Conservation (phyloP, 257 asterid genomes). For the Thymus quinquecostatus region DNA sequence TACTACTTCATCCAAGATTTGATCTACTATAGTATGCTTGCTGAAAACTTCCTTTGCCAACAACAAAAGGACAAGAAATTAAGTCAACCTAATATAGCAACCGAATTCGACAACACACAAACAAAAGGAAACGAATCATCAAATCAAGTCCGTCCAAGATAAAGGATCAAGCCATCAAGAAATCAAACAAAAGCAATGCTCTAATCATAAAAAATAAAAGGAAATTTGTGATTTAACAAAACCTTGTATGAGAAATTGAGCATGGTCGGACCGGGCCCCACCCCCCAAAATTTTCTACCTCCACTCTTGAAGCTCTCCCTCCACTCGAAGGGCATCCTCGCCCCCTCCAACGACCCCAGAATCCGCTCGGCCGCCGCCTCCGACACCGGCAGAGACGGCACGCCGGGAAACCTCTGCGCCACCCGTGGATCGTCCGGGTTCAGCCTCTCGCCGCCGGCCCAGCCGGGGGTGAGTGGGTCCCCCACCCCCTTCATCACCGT, state of each 20-base stretch:
- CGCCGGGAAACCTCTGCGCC: constrained; percentile 56
- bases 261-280: constrained; percentile 81
- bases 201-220: constrained; percentile 1
- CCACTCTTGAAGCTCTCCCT: constrained; percentile 42
- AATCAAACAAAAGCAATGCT: constrained; percentile 17
- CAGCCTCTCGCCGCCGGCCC: constrained; percentile 81
- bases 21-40: neutral
- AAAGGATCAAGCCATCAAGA: neutral
- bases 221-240: constrained; percentile 11
- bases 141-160: neutral
- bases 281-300: constrained; percentile 37
- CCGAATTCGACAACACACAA: constrained; percentile 25
- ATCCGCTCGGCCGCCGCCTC: constrained; percentile 64
- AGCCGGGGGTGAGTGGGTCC: constrained; percentile 94
- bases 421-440: constrained; percentile 53
- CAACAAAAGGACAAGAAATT: constrained; percentile 6
- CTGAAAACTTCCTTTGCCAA: constrained; percentile 2
- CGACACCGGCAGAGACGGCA: constrained; percentile 91
- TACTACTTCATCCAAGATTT: neutral
- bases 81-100: constrained; percentile 36
- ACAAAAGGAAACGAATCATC: constrained; percentile 14
- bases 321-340: constrained; percentile 59
- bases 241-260: constrained; percentile 85
- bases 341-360: constrained; percentile 59
- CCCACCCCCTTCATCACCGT: constrained; percentile 88